These are phyloP conservation scores for Monosporascus sp. DNA, from an alignment of 2,329 filamentous ascomycete species.

Conservation along the genomic window DNA sequence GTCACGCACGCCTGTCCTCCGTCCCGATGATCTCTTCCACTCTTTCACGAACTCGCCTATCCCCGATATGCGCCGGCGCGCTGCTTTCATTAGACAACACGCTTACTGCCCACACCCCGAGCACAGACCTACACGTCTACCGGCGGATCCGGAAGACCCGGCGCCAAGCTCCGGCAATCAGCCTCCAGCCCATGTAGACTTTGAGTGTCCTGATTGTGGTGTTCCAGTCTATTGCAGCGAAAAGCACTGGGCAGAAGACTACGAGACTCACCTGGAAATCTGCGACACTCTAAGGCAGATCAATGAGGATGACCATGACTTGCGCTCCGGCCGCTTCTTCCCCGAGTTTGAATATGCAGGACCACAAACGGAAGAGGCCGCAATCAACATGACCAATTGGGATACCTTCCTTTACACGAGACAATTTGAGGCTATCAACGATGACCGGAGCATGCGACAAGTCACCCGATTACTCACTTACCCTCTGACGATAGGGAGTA, in stretches of 20 bases:
- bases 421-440: conserved; percentile 85
- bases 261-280: conserved; percentile 85
- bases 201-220: conserved; percentile 95
- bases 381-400: conserved; percentile 98
- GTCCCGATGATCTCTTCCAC: conserved; percentile 84
- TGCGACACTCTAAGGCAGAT: conserved; percentile 89
- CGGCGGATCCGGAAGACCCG: conserved; percentile 57
- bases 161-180: conserved; percentile 50
- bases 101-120: conserved; percentile 89
- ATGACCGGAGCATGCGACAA: conserved; percentile 86
- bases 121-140: conserved; percentile 70
- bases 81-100: conserved; percentile 87
- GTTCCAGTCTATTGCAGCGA: conserved; percentile 91
- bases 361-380: conserved; percentile 82
- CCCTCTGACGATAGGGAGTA: conserved; percentile 83
- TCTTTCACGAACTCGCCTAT: conserved; percentile 85
- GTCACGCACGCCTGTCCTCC: conserved; percentile 39
- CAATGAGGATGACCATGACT: conserved; percentile 96
- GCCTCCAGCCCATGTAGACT: conserved; percentile 77
- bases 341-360: conserved; percentile 90
- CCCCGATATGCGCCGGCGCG: conserved; percentile 79
- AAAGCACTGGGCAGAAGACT: conserved; percentile 93
- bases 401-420: conserved; percentile 93
- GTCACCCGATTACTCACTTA: conserved; percentile 92
- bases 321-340: conserved; percentile 86